Evolutionary conservation across 495 filamentous ascomycete genomes (phyloP), one percentile per base, ranked within the genome.

Genomic region (Neurospora intermedia): DNA sequence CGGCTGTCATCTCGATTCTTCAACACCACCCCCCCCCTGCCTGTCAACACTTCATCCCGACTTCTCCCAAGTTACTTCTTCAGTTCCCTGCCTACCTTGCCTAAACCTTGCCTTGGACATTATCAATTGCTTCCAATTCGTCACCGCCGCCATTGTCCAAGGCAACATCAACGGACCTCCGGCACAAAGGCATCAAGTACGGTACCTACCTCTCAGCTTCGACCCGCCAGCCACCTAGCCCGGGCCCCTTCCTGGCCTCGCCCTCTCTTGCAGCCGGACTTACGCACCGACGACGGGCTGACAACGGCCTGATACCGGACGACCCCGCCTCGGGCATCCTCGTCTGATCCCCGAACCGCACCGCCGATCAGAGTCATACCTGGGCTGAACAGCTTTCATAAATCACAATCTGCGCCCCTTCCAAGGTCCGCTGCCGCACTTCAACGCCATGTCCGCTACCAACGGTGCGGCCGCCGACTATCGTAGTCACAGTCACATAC

Each of bases 401-500:
- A 27, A 5, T 4, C n/a, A 8, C 45, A 48, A 20, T 20, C 45
- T 46, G 45, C 45, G 45, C 45, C 45, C 45, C 35, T 46, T 46
- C 45, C 45, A 6, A 54, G 46, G n/a, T 11, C 10, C 46, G 10
- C n/a, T 48, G 46, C 46, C n/a, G 40, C 41, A 45, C 43, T 31
- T 31, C 48, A 59, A 59, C 48, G 13, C 23, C 54, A 66, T 66
- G 54, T 66, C 54, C 54, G 54, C 54, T 18, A 18, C 54, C 54
- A 66, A 66, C 23, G 54, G 54, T 66, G 27, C 54, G 54, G 54
- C 27, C 27, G 13, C 78, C 77, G 86, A 87, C 59, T 86, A 83
- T 78, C 85, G 85, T 75, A 66, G 54, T 66, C 54, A 66, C 27
- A 66, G 27, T 66, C 86, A 88, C 80, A 80, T 84, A 71, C 84